Evolutionary conservation across 164 flowering plant species (phyloP).

Genomic region (Vitis rupestris): DNA sequence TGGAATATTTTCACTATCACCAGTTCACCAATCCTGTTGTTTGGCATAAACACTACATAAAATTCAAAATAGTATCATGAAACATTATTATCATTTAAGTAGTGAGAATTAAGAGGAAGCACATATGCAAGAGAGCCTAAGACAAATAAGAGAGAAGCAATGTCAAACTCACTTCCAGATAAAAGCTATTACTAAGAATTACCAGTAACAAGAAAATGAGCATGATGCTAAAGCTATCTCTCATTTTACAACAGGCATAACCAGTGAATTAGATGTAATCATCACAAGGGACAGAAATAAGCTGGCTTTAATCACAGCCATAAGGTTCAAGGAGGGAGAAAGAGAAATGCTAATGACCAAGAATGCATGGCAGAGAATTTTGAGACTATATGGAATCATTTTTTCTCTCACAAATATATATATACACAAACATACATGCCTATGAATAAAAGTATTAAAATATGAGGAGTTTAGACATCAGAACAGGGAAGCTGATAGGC

Average conservation of each 20-base stretch:
- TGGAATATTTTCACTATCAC: background rate
- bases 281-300: background rate
- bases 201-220: background rate
- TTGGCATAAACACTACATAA: background rate
- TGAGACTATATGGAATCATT: too few species aligned
- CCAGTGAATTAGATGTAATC: too few species aligned
- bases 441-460: too few species aligned
- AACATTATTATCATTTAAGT: background rate
- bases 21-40: background rate
- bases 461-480: too few species aligned
- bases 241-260: too few species aligned
- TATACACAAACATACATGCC: too few species aligned
- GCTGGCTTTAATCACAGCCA: background rate
- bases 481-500: too few species aligned
- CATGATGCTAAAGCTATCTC: background rate
- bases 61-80: background rate
- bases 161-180: background rate
- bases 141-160: constrained; percentile 2
- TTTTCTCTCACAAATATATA: too few species aligned
- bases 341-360: too few species aligned
- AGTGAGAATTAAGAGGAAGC: background rate
- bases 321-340: background rate
- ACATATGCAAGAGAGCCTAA: background rate
- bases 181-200: background rate
- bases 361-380: too few species aligned